Evolutionary conservation across 257 asterid genomes (phyloP).

Genomic region (Nicotiana sylvestris): DNA sequence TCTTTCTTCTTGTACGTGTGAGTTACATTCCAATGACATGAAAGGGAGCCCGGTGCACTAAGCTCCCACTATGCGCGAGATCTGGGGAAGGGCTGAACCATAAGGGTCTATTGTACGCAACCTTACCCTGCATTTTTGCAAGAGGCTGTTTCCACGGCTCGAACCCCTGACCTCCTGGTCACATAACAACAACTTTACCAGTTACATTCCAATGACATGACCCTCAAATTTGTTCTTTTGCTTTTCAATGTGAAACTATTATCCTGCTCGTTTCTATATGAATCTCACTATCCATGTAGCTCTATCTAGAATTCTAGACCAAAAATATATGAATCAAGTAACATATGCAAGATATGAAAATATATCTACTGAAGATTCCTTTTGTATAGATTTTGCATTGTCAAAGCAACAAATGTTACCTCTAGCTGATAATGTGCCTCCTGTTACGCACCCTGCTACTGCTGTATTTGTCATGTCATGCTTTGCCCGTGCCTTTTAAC

Average conservation of each 20-base stretch:
- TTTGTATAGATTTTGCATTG: background rate
- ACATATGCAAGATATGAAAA: background rate
- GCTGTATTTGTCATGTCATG: conserved; percentile 86
- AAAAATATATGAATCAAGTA: background rate
- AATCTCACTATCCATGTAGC: background rate
- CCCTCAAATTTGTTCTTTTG: background rate
- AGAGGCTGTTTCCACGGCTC: no score
- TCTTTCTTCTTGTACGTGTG: background rate
- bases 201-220: background rate
- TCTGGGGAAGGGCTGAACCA: no score
- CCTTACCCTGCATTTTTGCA: no score
- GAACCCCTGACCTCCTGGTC: no score
- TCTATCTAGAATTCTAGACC: background rate
- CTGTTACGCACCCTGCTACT: conserved; percentile 90
- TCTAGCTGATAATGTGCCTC: conserved; percentile 77
- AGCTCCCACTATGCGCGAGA: no score
- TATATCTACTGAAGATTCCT: background rate
- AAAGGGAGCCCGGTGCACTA: no score
- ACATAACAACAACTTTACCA: no score
- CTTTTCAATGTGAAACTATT: background rate
- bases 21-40: background rate
- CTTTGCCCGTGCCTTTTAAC: conserved; percentile 77
- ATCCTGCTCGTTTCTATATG: background rate
- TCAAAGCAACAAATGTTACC: conserved; percentile 36
- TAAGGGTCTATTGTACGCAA: no score